These are phyloP conservation scores for Pyricularia grisea DNA, from an alignment of 2,329 filamentous ascomycete genomes.

Conservation along the genomic window DNA sequence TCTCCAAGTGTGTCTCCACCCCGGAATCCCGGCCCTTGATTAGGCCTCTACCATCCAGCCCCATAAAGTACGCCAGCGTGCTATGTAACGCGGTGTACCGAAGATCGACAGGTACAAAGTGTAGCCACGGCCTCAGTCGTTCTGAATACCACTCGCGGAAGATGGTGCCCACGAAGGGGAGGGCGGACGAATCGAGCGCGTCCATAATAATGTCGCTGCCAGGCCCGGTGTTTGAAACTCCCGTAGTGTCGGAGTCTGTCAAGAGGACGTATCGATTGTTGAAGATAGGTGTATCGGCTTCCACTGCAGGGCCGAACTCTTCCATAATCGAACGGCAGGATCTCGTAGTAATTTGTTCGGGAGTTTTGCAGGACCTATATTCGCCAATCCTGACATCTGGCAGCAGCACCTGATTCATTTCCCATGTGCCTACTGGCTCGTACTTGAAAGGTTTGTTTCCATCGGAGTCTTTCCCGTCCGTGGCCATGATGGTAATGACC, in stretches of 20 bases:
- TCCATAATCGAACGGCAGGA: constrained; percentile 4
- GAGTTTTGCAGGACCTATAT: constrained; percentile 28
- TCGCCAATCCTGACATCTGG: constrained; percentile 52
- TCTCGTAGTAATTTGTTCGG: constrained; percentile 9
- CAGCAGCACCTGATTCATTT: constrained; percentile 43
- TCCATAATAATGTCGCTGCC: constrained; percentile 32
- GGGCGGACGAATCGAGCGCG: constrained; percentile 54
- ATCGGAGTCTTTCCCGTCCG: constrained; percentile 5
- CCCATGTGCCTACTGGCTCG: constrained; percentile 38
- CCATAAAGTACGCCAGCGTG: constrained; percentile 65
- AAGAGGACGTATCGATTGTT: constrained; percentile 61
- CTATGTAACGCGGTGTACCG: constrained; percentile 66
- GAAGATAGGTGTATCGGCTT: constrained; percentile 17
- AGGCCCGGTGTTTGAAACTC: background rate
- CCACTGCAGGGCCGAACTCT: constrained; percentile 35
- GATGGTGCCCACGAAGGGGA: constrained; percentile 62
- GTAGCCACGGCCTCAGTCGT: constrained; percentile 64
- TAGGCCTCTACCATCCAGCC: constrained; percentile 34
- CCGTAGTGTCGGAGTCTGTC: constrained; percentile 59
- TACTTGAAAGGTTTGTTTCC: constrained; percentile 31
- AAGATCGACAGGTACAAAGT: constrained; percentile 71
- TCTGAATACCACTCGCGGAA: constrained; percentile 76
- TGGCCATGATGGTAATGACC: constrained; percentile 44
- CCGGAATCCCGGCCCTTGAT: constrained; percentile 35
- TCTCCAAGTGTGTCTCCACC: constrained; percentile 37